These are phyloP conservation scores for Herpotrichia juniperi DNA, from an alignment of 2,329 filamentous ascomycete genomes.

Conservation along the genomic window DNA sequence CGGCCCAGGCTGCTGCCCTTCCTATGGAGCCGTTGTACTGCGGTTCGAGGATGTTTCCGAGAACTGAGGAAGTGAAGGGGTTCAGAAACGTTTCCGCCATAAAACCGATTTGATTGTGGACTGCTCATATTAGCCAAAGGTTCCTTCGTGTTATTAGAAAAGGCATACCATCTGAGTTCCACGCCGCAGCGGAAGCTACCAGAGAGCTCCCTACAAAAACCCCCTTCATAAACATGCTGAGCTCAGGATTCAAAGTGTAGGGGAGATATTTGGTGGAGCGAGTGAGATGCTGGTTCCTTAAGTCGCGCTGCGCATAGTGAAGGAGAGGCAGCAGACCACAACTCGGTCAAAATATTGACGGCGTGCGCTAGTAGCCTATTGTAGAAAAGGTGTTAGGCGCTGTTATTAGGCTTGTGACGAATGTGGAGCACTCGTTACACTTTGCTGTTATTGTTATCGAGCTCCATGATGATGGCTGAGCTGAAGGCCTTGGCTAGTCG, in stretches of 20 bases:
- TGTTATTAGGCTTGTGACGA: too few relatives aligned
- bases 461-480: too few relatives aligned
- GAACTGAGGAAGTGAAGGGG: slow-evolving; percentile 35
- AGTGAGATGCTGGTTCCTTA: neutral
- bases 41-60: slow-evolving; percentile 45
- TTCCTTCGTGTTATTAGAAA: neutral
- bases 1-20: slow-evolving; percentile 48
- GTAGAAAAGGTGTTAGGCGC: neutral
- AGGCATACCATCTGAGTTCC: slow-evolving; percentile 42
- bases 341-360: neutral
- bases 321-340: neutral
- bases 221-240: neutral
- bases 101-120: slow-evolving; percentile 51
- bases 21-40: slow-evolving; percentile 49
- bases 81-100: slow-evolving; percentile 46
- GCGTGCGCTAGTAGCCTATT: neutral
- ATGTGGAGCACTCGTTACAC: too few relatives aligned
- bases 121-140: slow-evolving; percentile 21
- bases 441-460: too few relatives aligned
- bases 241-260: neutral
- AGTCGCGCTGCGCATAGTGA: neutral
- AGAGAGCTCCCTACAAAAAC: slow-evolving; percentile 13
- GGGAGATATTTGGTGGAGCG: too few relatives aligned
- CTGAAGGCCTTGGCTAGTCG: too few relatives aligned
- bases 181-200: slow-evolving; percentile 25